Percentiles rank a stretch among this genome's conserved stretches.
These are phyloP conservation scores for Asterophora parasitica DNA, from an alignment of 768 basidiomycete species.

Conservation along the genomic window DNA sequence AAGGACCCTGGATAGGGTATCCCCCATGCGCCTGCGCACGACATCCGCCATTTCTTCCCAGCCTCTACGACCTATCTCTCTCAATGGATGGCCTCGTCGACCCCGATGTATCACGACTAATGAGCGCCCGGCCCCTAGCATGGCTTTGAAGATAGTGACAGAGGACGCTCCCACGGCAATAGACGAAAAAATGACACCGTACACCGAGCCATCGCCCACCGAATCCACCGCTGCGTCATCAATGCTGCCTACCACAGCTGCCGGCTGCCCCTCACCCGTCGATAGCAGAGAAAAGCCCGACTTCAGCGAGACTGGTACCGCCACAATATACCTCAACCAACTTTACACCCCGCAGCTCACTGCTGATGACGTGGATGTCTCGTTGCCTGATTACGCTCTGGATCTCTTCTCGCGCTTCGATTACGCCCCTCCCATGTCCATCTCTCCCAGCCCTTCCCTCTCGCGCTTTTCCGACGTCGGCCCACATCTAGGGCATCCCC, in stretches of 20 bases:
- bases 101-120: background rate
- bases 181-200: conserved; percentile 4
- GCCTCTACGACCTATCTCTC: conserved; percentile 13
- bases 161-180: background rate
- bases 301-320: conserved; percentile 12
- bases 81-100: conserved; percentile 10
- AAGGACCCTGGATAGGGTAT: conserved; percentile 30
- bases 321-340: conserved; percentile 12
- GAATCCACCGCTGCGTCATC: conserved; percentile 6
- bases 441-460: conserved; percentile 1
- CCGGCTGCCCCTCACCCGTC: background rate
- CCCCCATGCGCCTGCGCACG: conserved; percentile 30
- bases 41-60: conserved; percentile 15
- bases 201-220: conserved; percentile 1
- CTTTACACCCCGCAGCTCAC: background rate
- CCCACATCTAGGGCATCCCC: background rate
- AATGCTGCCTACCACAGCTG: conserved; percentile 6
- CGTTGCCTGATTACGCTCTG: conserved; percentile 18
- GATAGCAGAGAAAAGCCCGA: background rate
- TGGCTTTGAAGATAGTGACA: conserved; percentile 2
- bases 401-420: conserved; percentile 19
- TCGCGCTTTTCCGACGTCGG: background rate
- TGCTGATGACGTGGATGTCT: conserved; percentile 8
- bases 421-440: conserved; percentile 1
- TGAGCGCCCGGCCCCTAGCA: background rate